These are phyloP conservation scores for Solanum lycopersicoides DNA, from an alignment of 257 asterid species.

Conservation along the genomic window DNA sequence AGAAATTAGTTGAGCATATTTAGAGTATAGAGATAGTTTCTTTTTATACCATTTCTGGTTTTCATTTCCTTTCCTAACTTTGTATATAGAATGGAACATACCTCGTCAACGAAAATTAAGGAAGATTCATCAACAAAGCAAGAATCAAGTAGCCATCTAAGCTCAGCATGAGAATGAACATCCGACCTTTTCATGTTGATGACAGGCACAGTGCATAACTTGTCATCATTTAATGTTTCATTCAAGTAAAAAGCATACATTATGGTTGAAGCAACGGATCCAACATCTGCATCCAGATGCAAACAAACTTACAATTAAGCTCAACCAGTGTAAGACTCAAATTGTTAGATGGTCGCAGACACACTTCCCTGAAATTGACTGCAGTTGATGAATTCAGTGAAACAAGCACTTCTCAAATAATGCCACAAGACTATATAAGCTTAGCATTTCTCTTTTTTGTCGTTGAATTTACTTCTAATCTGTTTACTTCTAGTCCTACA, in stretches of 20 bases:
- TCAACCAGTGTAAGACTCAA: neutral
- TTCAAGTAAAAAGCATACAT: slow-evolving; percentile 65
- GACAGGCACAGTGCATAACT: slow-evolving; percentile 61
- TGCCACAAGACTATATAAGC: neutral
- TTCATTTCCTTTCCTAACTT: neutral
- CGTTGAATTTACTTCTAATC: neutral
- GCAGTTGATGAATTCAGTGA: neutral
- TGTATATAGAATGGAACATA: slow-evolving; percentile 7
- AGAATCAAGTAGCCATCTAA: slow-evolving; percentile 63
- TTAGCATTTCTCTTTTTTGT: neutral
- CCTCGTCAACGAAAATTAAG: slow-evolving; percentile 69
- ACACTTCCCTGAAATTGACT: neutral
- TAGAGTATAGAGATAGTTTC: neutral
- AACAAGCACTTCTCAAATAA: neutral
- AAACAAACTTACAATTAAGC: neutral
- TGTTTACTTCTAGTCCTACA: neutral
- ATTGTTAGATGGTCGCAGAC: neutral
- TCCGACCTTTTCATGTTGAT: slow-evolving; percentile 65
- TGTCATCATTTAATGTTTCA: slow-evolving; percentile 28
- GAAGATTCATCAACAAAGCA: slow-evolving; percentile 63
- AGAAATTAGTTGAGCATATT: neutral
- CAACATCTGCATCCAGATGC: slow-evolving; percentile 48
- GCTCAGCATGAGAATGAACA: slow-evolving; percentile 40
- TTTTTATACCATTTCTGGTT: neutral
- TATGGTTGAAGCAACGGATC: slow-evolving; percentile 66